These are phyloP conservation scores for Zancudomyces culisetae DNA, from an alignment of 371 early-diverging fungal genomes.

Conservation along the genomic window DNA sequence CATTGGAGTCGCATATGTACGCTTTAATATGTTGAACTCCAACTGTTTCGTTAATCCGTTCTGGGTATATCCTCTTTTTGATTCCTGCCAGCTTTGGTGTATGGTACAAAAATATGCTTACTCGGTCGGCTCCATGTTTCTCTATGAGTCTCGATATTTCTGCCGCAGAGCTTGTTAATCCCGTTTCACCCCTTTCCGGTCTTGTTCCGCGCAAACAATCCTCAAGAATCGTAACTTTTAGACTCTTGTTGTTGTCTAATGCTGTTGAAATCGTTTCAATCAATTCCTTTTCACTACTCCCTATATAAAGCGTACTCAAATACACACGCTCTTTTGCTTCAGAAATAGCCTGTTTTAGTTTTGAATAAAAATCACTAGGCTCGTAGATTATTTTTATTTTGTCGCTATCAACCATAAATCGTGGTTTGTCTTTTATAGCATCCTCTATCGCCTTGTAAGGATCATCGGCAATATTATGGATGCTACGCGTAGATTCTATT, in stretches of 20 bases:
- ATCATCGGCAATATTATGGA: no score
- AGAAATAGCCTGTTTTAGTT: slow-evolving; percentile 29
- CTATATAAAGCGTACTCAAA: slow-evolving; percentile 77
- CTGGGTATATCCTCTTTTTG: slow-evolving; percentile 50
- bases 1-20: slow-evolving; percentile 69
- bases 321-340: slow-evolving; percentile 49
- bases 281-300: slow-evolving; percentile 57
- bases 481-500: no score
- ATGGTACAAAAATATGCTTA: slow-evolving; percentile 56
- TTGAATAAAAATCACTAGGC: slow-evolving; percentile 27
- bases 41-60: slow-evolving; percentile 75
- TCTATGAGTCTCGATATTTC: slow-evolving; percentile 41
- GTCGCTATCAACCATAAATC: neutral
- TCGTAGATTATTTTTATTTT: slow-evolving; percentile 17
- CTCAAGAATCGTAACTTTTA: slow-evolving; percentile 51
- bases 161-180: slow-evolving; percentile 53
- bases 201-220: slow-evolving; percentile 81
- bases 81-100: slow-evolving; percentile 62
- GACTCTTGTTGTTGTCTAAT: slow-evolving; percentile 24
- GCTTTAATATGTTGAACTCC: slow-evolving; percentile 88
- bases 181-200: slow-evolving; percentile 24
- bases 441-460: no score
- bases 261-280: slow-evolving; percentile 38
- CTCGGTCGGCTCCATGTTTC: slow-evolving; percentile 41
- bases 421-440: neutral